Evolutionary conservation across 371 early-diverging fungal species (phyloP).

Genomic region (Mortierella sp.): DNA sequence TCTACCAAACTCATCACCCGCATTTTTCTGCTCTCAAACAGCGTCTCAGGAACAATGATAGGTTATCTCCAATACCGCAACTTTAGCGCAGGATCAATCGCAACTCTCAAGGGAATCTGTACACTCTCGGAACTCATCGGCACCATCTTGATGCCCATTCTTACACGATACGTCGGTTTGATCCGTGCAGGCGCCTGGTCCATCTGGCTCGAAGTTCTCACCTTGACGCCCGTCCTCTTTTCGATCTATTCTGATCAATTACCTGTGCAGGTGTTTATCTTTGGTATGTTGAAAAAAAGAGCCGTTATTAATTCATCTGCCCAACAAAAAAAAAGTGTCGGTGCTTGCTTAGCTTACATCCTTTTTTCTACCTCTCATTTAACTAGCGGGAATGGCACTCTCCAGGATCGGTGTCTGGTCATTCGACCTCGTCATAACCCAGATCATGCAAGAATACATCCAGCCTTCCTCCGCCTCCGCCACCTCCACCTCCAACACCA

Average conservation of each 20-base stretch:
- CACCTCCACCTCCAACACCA: background rate
- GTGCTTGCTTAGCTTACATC: background rate
- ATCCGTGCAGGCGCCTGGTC: conserved; percentile 62
- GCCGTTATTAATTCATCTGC: background rate
- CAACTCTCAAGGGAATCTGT: conserved; percentile 43
- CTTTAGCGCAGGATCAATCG: conserved; percentile 39
- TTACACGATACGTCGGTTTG: conserved; percentile 57
- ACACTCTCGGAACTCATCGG: conserved; percentile 43
- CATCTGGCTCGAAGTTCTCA: conserved; percentile 60
- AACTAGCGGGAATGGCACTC: conserved; percentile 58
- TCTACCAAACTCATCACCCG: conserved; percentile 30
- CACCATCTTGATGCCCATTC: conserved; percentile 55
- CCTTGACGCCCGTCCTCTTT: conserved; percentile 53
- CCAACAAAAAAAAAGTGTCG: no score
- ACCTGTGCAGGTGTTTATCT: conserved; percentile 38
- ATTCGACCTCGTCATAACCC: conserved; percentile 66
- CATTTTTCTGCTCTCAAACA: conserved; percentile 31
- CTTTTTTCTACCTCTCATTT: background rate
- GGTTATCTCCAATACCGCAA: conserved; percentile 60
- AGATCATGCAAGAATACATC: conserved; percentile 64
- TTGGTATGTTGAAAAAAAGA: conserved; percentile 27
- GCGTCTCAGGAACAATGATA: conserved; percentile 64
- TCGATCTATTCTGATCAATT: conserved; percentile 46
- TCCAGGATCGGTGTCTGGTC: conserved; percentile 67
- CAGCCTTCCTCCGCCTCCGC: background rate